Percentiles rank a stretch among this genome's conserved stretches.
These are phyloP conservation scores for Umbilicaria muhlenbergii DNA, from an alignment of 495 filamentous ascomycete species.

Conservation along the genomic window DNA sequence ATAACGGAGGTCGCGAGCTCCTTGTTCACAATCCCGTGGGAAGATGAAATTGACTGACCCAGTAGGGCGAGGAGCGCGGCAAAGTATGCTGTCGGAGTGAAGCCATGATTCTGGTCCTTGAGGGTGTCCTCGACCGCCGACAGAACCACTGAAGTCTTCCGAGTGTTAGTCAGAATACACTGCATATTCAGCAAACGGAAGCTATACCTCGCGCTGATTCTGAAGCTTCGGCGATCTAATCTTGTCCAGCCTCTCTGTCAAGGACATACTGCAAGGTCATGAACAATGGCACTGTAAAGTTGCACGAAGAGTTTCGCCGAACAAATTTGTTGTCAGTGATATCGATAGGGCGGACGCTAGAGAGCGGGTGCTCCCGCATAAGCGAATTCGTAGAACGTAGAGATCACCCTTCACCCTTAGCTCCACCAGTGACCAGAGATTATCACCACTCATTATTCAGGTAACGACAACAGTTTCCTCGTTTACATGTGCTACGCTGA, in stretches of 20 bases:
- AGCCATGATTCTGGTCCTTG: conserved; percentile 64
- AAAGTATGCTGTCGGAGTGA: conserved; percentile 82
- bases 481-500: no score
- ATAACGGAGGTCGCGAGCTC: conserved; percentile 77
- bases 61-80: conserved; percentile 88
- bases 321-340: no score
- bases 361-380: no score
- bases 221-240: conserved; percentile 93
- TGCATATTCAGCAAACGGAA: neutral
- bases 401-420: no score
- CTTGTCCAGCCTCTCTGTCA: conserved; percentile 85
- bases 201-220: conserved; percentile 30
- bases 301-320: no score
- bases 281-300: conserved; percentile 1
- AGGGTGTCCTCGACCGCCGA: conserved; percentile 86
- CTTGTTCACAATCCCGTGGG: conserved; percentile 55
- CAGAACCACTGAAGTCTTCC: conserved; percentile 72
- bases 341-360: no score
- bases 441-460: no score
- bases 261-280: conserved; percentile 39
- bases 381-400: no score
- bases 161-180: conserved; percentile 5
- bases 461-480: no score
- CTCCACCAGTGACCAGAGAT: no score
- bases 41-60: conserved; percentile 49